phyloP scores from a whole-genome alignment of 2,329 filamentous ascomycete genomes.

The Setomelanomma holmii region DNA sequence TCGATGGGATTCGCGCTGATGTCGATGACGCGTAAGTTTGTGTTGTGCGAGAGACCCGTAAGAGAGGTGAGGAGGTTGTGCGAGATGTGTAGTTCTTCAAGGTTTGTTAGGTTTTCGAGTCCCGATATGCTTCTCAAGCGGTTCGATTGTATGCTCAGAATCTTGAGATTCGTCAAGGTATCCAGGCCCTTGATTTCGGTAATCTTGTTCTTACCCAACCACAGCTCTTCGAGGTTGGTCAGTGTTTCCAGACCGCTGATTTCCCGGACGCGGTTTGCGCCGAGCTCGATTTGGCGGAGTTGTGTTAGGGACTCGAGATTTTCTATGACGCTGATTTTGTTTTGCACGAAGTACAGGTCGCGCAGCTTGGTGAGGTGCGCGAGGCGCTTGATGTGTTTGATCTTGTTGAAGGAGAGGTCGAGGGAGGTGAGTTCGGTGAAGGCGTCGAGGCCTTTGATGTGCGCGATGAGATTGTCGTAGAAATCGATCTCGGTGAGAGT shows the following conservation, averaged over 20 bases:
- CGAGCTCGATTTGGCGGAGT: conserved; percentile 85
- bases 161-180: conserved; percentile 78
- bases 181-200: conserved; percentile 78
- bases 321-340: conserved; percentile 90
- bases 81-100: conserved; percentile 94
- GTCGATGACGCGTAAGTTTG: conserved; percentile 75
- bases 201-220: conserved; percentile 97
- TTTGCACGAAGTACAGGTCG: conserved; percentile 92
- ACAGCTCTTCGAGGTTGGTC: conserved; percentile 82
- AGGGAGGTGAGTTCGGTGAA: conserved; percentile 78
- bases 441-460: conserved; percentile 82
- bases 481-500: conserved; percentile 86
- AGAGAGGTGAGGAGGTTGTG: conserved; percentile 88
- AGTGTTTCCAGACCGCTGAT: conserved; percentile 85
- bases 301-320: conserved; percentile 76
- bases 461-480: conserved; percentile 93
- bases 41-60: conserved; percentile 64
- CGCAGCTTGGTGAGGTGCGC: conserved; percentile 77
- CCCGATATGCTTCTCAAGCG: conserved; percentile 81
- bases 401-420: conserved; percentile 98
- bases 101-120: conserved; percentile 72
- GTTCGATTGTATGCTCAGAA: conserved; percentile 95
- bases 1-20: conserved; percentile 86
- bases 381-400: conserved; percentile 95
- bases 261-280: conserved; percentile 88